Base-by-base conservation (phyloP, 2,329 filamentous ascomycete genomes). In the Fusarium sp. region DNA sequence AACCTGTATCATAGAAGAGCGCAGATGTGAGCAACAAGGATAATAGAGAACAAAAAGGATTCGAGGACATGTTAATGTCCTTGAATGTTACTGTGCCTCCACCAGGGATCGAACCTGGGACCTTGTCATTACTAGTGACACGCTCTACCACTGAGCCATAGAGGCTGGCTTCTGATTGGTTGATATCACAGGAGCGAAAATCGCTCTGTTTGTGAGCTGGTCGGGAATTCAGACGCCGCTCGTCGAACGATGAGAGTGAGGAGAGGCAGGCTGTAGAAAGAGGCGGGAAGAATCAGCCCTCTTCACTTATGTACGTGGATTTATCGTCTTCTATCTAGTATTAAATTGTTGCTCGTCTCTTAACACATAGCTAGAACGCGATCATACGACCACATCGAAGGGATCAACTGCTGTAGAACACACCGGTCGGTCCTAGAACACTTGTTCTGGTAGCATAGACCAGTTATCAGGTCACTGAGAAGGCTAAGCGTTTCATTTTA, bases 51-150 rank as follows among this genome's bases (percentile, higher is more conserved):
- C 33, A 58, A 27, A 58, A 25, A 38, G 3, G 8, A 10, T 2
- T 22, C 32, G 12, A 25, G 9, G 7, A 25, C 32, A 37, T 15
- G 14, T 15, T 10, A 9, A 8, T 12, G 35, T 52, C 2, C 47
- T 30, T 10, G 17, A n/a, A 52, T 52, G 25, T 8, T 32, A 9
- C 17, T 52, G n/a, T 58, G 54, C 54, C 54, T 37, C 54, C n/a
- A 58, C 54, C 32, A 58, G 54, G 54, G 54, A 58, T 58, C 54
- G 54, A 58, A 58, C 54, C 54, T 58, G 32, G 54, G 54, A 58
- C 54, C 54, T 58, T 58, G 15, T 58, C 54, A 58, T 58, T 58
- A 58, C 54, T 58, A 58, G 54, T 58, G 54, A 58, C 15, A 58
- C 54, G 54, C 54, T 58, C 54, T 58, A 58, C 54, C 54, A 58